These are phyloP conservation scores for Cryptococcus maquisensis DNA, from an alignment of 1,284 basidiomycete genomes.

Conservation along the genomic window DNA sequence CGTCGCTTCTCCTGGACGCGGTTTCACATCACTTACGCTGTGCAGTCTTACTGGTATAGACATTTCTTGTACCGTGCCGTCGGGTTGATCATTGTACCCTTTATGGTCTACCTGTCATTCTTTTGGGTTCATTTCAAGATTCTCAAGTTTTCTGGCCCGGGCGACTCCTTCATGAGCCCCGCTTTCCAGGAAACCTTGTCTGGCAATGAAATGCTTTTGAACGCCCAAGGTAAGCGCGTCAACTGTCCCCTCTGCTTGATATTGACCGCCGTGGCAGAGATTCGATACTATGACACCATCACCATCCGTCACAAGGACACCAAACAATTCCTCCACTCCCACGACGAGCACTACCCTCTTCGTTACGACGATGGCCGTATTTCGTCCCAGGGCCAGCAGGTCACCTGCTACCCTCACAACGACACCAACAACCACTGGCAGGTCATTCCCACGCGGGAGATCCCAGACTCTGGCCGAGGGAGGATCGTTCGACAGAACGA, in stretches of 20 bases:
- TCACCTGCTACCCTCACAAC: constrained; percentile 80
- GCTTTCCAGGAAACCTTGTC: constrained; percentile 93
- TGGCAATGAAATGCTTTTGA: constrained; percentile 86
- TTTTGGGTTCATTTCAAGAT: constrained; percentile 95
- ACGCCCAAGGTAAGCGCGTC: constrained; percentile 68
- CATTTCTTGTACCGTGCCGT: constrained; percentile 84
- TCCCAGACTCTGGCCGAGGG: constrained; percentile 82
- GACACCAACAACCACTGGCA: constrained; percentile 91
- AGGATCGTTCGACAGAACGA: constrained; percentile 86
- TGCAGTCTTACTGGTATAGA: constrained; percentile 77
- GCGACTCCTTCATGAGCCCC: constrained; percentile 96
- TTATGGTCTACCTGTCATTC: constrained; percentile 87
- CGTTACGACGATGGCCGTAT: constrained; percentile 96
- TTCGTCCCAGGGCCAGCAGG: constrained; percentile 96
- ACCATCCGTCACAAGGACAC: constrained; percentile 88
- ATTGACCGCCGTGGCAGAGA: constrained; percentile 58
- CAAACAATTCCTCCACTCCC: constrained; percentile 90
- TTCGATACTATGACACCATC: constrained; percentile 86
- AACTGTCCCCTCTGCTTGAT: background rate
- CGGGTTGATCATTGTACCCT: constrained; percentile 83
- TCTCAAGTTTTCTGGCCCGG: constrained; percentile 83
- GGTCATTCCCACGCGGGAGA: constrained; percentile 84
- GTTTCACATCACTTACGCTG: background rate
- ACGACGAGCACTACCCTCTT: constrained; percentile 81
- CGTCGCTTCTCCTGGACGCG: constrained; percentile 28